phyloP scores from a whole-genome alignment of 2,329 filamentous ascomycete genomes.

The Sporothrix variecibatus region DNA sequence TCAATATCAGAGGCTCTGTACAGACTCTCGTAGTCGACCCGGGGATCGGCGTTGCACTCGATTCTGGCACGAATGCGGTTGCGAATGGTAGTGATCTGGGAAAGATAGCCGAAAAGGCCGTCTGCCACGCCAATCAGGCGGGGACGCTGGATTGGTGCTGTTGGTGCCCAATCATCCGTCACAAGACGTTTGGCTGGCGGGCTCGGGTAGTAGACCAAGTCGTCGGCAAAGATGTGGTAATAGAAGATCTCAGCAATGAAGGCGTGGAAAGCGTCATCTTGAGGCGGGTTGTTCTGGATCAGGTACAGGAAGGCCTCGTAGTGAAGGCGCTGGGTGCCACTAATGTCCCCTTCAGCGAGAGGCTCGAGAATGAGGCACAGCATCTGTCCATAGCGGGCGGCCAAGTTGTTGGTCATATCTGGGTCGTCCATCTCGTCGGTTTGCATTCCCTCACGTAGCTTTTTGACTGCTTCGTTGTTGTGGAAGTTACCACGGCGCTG shows the following conservation, averaged over 20 bases:
- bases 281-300: conserved; percentile 61
- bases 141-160: conserved; percentile 48
- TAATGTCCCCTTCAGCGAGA: conserved; percentile 56
- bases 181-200: conserved; percentile 41
- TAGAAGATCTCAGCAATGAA: conserved; percentile 79
- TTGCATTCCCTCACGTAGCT: conserved; percentile 51
- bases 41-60: conserved; percentile 61
- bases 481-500: conserved; percentile 57
- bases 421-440: conserved; percentile 39
- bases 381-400: conserved; percentile 63
- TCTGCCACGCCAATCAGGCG: conserved; percentile 80
- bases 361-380: conserved; percentile 62
- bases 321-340: conserved; percentile 76
- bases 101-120: conserved; percentile 76
- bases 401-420: conserved; percentile 50
- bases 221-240: conserved; percentile 73
- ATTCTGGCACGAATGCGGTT: conserved; percentile 73
- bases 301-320: conserved; percentile 74
- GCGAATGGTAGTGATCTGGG: conserved; percentile 75
- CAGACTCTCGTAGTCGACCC: conserved; percentile 72
- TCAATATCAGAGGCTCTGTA: conserved; percentile 76
- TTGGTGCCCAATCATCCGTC: conserved; percentile 48
- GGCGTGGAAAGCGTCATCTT: conserved; percentile 64
- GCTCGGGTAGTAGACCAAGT: conserved; percentile 56
- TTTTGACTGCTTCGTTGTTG: conserved; percentile 56